Evolutionary conservation across 208 protist species (phyloP).

Genomic region (Acanthamoeba rhysodes): DNA sequence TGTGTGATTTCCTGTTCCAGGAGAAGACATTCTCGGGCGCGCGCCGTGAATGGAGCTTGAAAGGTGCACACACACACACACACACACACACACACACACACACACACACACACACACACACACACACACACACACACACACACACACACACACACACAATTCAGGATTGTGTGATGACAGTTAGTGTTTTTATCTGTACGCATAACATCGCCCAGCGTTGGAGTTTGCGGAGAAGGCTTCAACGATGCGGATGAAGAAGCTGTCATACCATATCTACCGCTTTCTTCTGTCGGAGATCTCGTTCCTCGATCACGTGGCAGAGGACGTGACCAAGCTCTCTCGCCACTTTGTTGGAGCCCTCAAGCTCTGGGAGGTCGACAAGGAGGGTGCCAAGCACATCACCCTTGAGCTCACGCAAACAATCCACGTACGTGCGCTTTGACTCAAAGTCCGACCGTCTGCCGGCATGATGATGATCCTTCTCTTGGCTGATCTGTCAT

Average conservation of each 20-base stretch:
- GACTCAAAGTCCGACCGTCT: background rate
- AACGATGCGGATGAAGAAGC: conserved; percentile 67
- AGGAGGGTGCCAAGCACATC: conserved; percentile 37
- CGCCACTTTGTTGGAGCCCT: conserved; percentile 58
- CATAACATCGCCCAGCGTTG: background rate
- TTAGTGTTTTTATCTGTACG: no score
- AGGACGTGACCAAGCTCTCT: conserved; percentile 69
- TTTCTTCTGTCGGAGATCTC: conserved; percentile 27
- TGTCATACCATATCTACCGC: conserved; percentile 69
- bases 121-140: background rate
- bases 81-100: no score
- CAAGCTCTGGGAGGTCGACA: conserved; percentile 42
- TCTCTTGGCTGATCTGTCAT: background rate
- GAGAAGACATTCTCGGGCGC: background rate
- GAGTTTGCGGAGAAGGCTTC: conserved; percentile 56
- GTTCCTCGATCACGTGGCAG: conserved; percentile 22
- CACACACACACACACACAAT: background rate
- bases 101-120: no score
- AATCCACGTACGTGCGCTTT: conserved; percentile 6
- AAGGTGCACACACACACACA: background rate
- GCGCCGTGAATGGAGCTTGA: conserved; percentile 22
- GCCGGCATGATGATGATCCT: no score
- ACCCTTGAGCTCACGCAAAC: conserved; percentile 31
- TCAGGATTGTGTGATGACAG: no score
- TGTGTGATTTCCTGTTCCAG: conserved; percentile 34